These are phyloP conservation scores for Colletotrichum sp. DNA, from an alignment of 2,329 filamentous ascomycete species.

Conservation along the genomic window DNA sequence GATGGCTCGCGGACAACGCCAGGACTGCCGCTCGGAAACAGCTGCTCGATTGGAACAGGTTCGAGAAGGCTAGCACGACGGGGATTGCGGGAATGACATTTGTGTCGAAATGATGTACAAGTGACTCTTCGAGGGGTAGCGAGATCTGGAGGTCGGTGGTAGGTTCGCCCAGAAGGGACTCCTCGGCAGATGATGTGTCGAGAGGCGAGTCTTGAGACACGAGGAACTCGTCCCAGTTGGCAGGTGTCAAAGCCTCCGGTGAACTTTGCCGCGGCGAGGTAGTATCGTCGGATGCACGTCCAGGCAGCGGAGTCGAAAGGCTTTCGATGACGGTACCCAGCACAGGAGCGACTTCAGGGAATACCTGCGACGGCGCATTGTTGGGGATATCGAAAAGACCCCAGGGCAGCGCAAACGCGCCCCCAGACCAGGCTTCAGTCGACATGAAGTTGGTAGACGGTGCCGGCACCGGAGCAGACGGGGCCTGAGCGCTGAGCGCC, in stretches of 20 bases:
- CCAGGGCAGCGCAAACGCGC: neutral
- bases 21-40: conserved; percentile 2
- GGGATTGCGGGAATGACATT: neutral
- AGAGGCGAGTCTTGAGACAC: neutral
- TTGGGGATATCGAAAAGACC: neutral
- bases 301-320: neutral
- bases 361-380: neutral
- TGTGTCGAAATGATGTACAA: conserved; percentile 6
- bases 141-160: neutral
- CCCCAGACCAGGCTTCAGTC: neutral
- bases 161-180: neutral
- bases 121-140: neutral
- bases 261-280: neutral
- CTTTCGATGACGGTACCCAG: neutral
- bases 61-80: neutral
- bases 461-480: neutral
- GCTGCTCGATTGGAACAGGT: neutral
- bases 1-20: conserved; percentile 4
- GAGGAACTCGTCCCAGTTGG: neutral
- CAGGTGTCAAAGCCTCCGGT: neutral
- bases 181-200: neutral
- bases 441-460: neutral
- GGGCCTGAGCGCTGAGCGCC: neutral
- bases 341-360: too few species aligned
- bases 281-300: neutral